Percentiles rank a stretch among this genome's conserved stretches.
Conservation (phyloP, 805 yeast genomes). For the Saccharomycopsis sp. region DNA sequence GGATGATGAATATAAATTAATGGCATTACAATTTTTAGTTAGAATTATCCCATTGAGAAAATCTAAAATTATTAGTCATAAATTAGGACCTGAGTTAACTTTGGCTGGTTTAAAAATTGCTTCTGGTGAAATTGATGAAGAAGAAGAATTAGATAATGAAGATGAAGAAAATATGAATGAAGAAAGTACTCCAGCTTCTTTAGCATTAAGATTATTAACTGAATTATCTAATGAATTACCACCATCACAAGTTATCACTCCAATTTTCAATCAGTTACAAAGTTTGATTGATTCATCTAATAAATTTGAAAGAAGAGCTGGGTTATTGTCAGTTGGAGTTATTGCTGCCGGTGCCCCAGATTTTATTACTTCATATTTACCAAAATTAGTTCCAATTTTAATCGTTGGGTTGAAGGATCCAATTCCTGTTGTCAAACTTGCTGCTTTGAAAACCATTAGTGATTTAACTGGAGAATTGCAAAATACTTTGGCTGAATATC, state of each 20-base stretch:
- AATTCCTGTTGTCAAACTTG: slow-evolving; percentile 68
- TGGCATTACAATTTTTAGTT: slow-evolving; percentile 77
- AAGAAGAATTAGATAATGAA: slow-evolving; percentile 65
- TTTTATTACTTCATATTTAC: slow-evolving; percentile 67
- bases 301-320: slow-evolving; percentile 80
- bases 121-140: slow-evolving; percentile 75
- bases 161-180: slow-evolving; percentile 92
- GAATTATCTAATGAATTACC: slow-evolving; percentile 79
- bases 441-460: slow-evolving; percentile 77
- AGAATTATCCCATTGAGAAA: slow-evolving; percentile 75
- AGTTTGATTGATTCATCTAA: slow-evolving; percentile 54
- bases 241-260: slow-evolving; percentile 82
- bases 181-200: slow-evolving; percentile 70
- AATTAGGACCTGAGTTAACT: slow-evolving; percentile 77
- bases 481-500: slow-evolving; percentile 77
- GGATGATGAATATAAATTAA: slow-evolving; percentile 77
- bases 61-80: slow-evolving; percentile 68
- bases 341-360: slow-evolving; percentile 94
- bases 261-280: slow-evolving; percentile 61
- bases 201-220: slow-evolving; percentile 76
- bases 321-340: slow-evolving; percentile 70
- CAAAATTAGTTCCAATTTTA: slow-evolving; percentile 64
- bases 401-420: slow-evolving; percentile 72
- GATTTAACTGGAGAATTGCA: slow-evolving; percentile 79
- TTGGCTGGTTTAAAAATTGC: slow-evolving; percentile 68